Percentiles rank a stretch among this genome's conserved stretches.
Evolutionary conservation across 495 filamentous ascomycete species (phyloP).

Genomic region (Astrocystis sublimbata): DNA sequence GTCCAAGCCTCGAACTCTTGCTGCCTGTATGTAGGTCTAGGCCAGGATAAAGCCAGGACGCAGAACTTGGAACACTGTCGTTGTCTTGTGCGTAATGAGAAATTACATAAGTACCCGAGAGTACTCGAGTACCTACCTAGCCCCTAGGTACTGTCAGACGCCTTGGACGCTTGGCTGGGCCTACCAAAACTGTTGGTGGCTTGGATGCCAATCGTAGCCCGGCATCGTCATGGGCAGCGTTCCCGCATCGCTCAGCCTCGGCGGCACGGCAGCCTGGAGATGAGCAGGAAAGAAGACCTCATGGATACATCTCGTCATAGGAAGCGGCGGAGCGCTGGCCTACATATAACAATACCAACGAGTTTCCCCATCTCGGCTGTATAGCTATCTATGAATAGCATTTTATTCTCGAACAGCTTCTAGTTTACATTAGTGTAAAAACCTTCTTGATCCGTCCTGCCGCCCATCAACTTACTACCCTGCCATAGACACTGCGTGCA

Average conservation of each 20-base stretch:
- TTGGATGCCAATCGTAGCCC: slow-evolving; percentile 23
- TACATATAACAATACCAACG: too few species aligned
- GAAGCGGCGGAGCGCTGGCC: too few species aligned
- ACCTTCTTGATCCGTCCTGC: neutral
- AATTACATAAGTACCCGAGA: neutral
- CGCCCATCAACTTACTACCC: neutral
- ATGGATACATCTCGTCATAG: slow-evolving; percentile 19
- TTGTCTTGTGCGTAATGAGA: neutral
- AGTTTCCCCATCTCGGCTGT: slow-evolving; percentile 13
- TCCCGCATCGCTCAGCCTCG: slow-evolving; percentile 11
- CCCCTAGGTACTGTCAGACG: too few species aligned
- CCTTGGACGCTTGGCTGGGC: too few species aligned
- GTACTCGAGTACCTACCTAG: too few species aligned
- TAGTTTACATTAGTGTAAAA: too few species aligned
- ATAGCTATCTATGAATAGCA: slow-evolving; percentile 7
- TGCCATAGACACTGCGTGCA: neutral
- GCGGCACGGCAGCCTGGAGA: neutral
- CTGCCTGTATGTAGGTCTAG: too few species aligned
- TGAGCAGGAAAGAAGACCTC: neutral
- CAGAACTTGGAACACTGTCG: too few species aligned
- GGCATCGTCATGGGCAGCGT: neutral
- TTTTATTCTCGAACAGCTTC: too few species aligned
- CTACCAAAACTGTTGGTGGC: slow-evolving; percentile 24
- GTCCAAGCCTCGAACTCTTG: too few species aligned
- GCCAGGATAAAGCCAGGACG: too few species aligned